phyloP scores from a whole-genome alignment of 805 yeast genomes.

The Wickerhamiella spandovensis region DNA sequence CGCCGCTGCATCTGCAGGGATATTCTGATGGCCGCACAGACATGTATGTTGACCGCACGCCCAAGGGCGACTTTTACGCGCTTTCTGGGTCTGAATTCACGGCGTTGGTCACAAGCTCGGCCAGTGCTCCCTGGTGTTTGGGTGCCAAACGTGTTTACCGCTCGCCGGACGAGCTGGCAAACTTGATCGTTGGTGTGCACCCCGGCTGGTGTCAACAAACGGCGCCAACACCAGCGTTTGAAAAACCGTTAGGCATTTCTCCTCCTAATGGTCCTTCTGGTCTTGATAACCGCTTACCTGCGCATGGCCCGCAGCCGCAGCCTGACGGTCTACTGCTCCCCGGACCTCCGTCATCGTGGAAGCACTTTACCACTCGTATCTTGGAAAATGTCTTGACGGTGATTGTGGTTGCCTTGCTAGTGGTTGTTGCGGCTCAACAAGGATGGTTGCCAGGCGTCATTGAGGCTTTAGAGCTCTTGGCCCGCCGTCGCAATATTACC shows the following conservation, averaged over 20 bases:
- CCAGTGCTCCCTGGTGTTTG: conserved; percentile 14
- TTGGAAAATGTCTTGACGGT: conserved; percentile 31
- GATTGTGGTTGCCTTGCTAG: conserved; percentile 18
- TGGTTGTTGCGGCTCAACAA: conserved; percentile 6
- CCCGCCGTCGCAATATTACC: not conserved
- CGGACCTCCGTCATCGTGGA: conserved; percentile 8
- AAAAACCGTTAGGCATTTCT: not conserved
- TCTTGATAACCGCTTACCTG: not conserved
- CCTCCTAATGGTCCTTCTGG: conserved; percentile 6
- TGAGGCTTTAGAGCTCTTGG: conserved; percentile 2
- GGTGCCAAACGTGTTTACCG: conserved; percentile 4
- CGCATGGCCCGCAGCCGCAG: not conserved
- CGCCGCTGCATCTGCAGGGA: conserved; percentile 14
- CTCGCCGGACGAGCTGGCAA: conserved; percentile 4
- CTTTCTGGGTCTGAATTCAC: conserved; percentile 69
- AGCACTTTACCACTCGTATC: conserved; percentile 14
- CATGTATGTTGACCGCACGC: conserved; percentile 55
- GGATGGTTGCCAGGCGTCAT: conserved; percentile 10
- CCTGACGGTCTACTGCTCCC: not conserved
- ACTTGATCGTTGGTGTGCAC: conserved; percentile 18
- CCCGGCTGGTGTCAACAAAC: conserved; percentile 16
- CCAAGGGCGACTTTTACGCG: conserved; percentile 44
- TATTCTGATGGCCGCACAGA: conserved; percentile 22
- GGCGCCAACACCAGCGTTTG: not conserved
- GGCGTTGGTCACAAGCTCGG: conserved; percentile 62